Conservation (phyloP, 169 alveolate species). For the Cryptosporidium andersoni region DNA sequence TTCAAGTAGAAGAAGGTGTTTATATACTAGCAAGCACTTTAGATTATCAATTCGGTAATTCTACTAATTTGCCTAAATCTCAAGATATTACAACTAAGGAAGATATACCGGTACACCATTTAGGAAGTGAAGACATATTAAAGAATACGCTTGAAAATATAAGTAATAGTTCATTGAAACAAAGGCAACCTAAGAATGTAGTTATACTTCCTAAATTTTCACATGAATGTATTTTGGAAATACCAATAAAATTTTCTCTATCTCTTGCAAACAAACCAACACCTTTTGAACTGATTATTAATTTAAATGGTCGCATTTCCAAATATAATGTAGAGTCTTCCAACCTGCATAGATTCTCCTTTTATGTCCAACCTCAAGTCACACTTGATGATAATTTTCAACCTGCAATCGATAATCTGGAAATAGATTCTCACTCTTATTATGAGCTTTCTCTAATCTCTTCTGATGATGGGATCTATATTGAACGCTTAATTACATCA, state of each 20-base stretch:
- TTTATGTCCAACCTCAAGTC: constrained; percentile 29
- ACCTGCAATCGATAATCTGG: constrained; percentile 1
- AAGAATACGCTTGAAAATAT: too few relatives aligned
- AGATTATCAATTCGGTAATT: too few relatives aligned
- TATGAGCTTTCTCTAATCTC: constrained; percentile 5
- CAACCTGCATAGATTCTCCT: constrained; percentile 7
- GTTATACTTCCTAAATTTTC: constrained; percentile 49
- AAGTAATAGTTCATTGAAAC: background rate
- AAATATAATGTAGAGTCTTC: background rate
- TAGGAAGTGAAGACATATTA: too few relatives aligned
- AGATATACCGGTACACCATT: too few relatives aligned
- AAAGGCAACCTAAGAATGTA: background rate
- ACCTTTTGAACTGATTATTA: background rate
- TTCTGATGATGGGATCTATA: too few relatives aligned
- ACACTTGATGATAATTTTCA: constrained; percentile 5
- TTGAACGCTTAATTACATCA: too few relatives aligned
- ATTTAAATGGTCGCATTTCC: background rate
- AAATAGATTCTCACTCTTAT: constrained; percentile 9
- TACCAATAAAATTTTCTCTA: constrained; percentile 21
- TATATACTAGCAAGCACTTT: too few relatives aligned
- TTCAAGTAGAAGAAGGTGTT: too few relatives aligned
- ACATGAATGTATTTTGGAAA: constrained; percentile 14
- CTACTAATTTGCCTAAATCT: too few relatives aligned
- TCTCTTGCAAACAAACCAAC: constrained; percentile 12
- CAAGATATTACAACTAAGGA: too few relatives aligned